phyloP scores from a whole-genome alignment of 305 asterid genomes.

The Fraxinus platypoda region DNA sequence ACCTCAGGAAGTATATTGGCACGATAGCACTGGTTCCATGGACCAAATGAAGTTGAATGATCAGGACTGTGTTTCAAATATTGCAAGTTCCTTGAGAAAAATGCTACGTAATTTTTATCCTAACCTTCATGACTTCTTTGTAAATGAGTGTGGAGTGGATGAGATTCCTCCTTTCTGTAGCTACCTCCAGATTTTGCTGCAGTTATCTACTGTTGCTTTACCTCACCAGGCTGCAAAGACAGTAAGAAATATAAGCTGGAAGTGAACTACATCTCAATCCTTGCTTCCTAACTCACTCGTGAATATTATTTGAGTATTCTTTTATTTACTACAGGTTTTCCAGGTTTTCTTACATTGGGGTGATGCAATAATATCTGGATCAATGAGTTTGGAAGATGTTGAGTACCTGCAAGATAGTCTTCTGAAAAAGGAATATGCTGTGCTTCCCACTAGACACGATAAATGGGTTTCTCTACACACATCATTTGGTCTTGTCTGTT shows the following conservation, averaged over 20 bases:
- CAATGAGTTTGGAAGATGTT: conserved; percentile 62
- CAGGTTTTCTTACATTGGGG: conserved; percentile 72
- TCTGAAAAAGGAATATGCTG: conserved; percentile 51
- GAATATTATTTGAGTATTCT: conserved; percentile 18
- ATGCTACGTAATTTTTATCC: conserved; percentile 64
- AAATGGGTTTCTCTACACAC: conserved; percentile 89
- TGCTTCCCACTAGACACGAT: conserved; percentile 89
- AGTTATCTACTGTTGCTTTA: conserved; percentile 53
- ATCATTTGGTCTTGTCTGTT: conserved; percentile 77
- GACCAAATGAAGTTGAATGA: conserved; percentile 41
- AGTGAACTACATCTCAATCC: conserved; percentile 2
- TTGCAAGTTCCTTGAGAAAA: conserved; percentile 35
- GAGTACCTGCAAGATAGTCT: conserved; percentile 61
- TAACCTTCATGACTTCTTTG: conserved; percentile 77
- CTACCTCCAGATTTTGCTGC: conserved; percentile 75
- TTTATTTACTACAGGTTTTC: conserved; percentile 55
- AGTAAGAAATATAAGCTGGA: conserved; percentile 41
- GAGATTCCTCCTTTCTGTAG: conserved; percentile 61
- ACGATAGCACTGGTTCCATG: conserved; percentile 52
- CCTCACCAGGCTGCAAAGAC: conserved; percentile 81
- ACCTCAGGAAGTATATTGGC: conserved; percentile 80
- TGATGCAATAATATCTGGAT: conserved; percentile 67
- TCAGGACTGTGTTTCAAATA: conserved; percentile 34
- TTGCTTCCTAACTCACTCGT: conserved; percentile 5
- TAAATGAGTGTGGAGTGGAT: conserved; percentile 79